phyloP scores from a whole-genome alignment of 2,329 filamentous ascomycete species.

The Massarina eburnea region DNA sequence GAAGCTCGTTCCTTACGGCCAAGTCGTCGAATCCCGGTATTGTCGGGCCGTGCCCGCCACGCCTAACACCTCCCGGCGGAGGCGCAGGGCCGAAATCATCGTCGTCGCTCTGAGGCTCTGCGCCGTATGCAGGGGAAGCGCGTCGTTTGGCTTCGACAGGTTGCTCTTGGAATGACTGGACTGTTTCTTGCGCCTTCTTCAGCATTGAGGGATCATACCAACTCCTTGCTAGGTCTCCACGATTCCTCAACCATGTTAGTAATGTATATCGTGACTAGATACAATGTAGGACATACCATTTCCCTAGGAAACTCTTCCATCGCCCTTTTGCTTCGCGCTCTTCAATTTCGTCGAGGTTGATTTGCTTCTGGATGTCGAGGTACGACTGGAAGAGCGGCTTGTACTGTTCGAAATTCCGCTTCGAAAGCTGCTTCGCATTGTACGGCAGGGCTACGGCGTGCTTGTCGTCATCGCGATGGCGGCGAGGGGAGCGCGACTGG shows the following conservation, averaged over 20 bases:
- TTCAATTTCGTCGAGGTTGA: constrained; percentile 67
- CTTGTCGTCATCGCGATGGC: constrained; percentile 26
- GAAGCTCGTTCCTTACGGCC: constrained; percentile 61
- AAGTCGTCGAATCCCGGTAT: constrained; percentile 77
- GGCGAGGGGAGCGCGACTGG: constrained; percentile 34
- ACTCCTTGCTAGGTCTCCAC: constrained; percentile 78
- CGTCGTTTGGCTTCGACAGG: constrained; percentile 18
- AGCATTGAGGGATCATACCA: constrained; percentile 89
- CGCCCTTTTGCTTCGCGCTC: constrained; percentile 77
- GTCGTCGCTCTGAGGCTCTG: constrained; percentile 25
- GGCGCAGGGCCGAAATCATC: constrained; percentile 61
- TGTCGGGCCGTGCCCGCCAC: constrained; percentile 52
- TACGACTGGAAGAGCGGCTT: constrained; percentile 79
- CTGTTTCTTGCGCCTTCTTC: constrained; percentile 49
- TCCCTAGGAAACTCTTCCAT: constrained; percentile 90
- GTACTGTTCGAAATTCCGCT: constrained; percentile 67
- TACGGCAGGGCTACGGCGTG: constrained; percentile 58
- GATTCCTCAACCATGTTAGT: constrained; percentile 68
- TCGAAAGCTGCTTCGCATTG: constrained; percentile 65
- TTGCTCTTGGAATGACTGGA: constrained; percentile 17
- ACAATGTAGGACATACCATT: constrained; percentile 67
- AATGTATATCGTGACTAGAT: constrained; percentile 2
- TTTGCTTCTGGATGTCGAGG: constrained; percentile 82
- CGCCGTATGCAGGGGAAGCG: constrained; percentile 22
- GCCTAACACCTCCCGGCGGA: constrained; percentile 37